phyloP scores from a whole-genome alignment of 78 protist species.

The Salpingoeca rosetta region DNA sequence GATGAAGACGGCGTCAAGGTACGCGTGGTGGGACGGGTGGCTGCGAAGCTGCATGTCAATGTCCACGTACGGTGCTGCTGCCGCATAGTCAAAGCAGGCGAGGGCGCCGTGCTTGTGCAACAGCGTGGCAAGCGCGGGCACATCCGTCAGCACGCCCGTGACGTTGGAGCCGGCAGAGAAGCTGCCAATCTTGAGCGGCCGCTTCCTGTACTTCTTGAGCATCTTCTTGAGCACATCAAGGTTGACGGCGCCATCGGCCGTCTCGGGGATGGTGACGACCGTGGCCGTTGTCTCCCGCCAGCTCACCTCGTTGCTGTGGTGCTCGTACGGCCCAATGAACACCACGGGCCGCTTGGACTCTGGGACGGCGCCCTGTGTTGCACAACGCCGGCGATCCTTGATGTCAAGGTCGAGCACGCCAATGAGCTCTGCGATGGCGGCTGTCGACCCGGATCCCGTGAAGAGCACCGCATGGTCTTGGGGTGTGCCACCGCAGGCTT shows the following conservation, averaged over 20 bases:
- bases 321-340: constrained; percentile 76
- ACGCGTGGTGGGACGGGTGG: neutral
- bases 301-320: constrained; percentile 82
- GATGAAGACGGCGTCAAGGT: constrained; percentile 71
- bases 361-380: no score
- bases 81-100: constrained; percentile 74
- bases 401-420: constrained; percentile 8
- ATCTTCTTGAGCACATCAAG: constrained; percentile 19
- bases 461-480: constrained; percentile 51
- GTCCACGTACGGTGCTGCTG: constrained; percentile 71
- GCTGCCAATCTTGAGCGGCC: constrained; percentile 41
- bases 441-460: constrained; percentile 67
- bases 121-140: constrained; percentile 29
- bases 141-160: constrained; percentile 69
- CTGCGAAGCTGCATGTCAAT: constrained; percentile 34
- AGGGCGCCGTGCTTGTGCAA: constrained; percentile 62
- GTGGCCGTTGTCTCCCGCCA: constrained; percentile 70
- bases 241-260: constrained; percentile 24
- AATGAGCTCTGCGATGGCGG: constrained; percentile 36
- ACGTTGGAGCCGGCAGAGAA: constrained; percentile 82
- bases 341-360: constrained; percentile 39
- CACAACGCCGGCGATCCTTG: neutral
- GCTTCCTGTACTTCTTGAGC: neutral
- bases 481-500: constrained; percentile 16
- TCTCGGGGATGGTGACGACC: constrained; percentile 28